phyloP scores from a whole-genome alignment of 805 yeast species.

The Candida nemodendra region DNA sequence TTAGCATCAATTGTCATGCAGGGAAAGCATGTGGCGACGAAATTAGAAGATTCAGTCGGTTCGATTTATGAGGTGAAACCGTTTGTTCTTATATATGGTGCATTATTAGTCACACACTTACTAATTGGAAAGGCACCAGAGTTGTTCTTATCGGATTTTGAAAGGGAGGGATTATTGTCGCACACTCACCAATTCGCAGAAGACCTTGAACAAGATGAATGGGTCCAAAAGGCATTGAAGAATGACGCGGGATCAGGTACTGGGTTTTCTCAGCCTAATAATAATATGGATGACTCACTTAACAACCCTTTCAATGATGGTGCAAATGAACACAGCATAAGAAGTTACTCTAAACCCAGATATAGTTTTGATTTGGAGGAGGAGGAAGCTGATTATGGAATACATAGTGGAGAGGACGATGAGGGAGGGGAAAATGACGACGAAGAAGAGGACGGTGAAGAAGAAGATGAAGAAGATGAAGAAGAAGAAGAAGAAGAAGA shows the following conservation, averaged over 20 bases:
- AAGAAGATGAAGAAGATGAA: conserved; percentile 20
- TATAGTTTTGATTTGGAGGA: too few relatives aligned
- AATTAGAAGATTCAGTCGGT: conserved; percentile 10
- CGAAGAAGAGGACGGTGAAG: conserved; percentile 17
- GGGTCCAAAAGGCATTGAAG: conserved; percentile 3
- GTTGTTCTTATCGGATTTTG: conserved; percentile 47
- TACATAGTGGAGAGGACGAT: conserved; percentile 7
- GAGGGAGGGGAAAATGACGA: conserved; percentile 13
- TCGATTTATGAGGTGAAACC: conserved; percentile 27
- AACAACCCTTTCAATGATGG: neutral
- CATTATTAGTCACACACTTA: conserved; percentile 46
- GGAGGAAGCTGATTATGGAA: conserved; percentile 2
- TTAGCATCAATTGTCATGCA: conserved; percentile 64
- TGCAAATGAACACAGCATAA: too few relatives aligned
- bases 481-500: conserved; percentile 20
- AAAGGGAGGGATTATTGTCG: conserved; percentile 68
- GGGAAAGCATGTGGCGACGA: conserved; percentile 34
- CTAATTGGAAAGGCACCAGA: conserved; percentile 46
- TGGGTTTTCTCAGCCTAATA: conserved; percentile 1
- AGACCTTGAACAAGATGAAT: conserved; percentile 18
- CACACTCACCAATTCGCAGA: conserved; percentile 43
- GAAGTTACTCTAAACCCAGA: too few relatives aligned
- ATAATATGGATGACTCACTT: conserved; percentile 1
- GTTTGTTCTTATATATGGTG: conserved; percentile 47
- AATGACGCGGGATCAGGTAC: neutral